These are phyloP conservation scores for Agaricus subrufescens DNA, from an alignment of 768 basidiomycete genomes.

Conservation along the genomic window DNA sequence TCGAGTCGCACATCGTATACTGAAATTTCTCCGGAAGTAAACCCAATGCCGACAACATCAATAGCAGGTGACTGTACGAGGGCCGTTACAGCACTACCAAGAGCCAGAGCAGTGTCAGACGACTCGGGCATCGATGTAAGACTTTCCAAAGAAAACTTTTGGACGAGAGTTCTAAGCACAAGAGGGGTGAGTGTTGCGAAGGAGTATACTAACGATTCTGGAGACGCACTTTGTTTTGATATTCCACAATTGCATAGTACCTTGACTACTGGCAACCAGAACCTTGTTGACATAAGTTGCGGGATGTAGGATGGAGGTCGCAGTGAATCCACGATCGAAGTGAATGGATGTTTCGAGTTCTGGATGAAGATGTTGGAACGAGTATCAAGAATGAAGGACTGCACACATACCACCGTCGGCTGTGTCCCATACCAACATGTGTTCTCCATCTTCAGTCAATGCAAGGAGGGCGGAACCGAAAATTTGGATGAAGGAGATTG, in stretches of 20 bases:
- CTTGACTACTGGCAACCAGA: constrained; percentile 76
- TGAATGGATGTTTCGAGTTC: constrained; percentile 64
- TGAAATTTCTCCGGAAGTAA: constrained; percentile 80
- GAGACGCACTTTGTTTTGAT: constrained; percentile 66
- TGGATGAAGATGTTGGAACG: constrained; percentile 20
- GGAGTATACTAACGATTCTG: neutral
- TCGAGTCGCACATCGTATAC: constrained; percentile 90
- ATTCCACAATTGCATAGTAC: constrained; percentile 91
- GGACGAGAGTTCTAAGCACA: constrained; percentile 67
- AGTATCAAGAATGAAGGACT: neutral
- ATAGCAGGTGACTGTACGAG: constrained; percentile 91
- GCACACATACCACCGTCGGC: constrained; percentile 45
- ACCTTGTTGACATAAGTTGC: constrained; percentile 97
- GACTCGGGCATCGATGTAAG: constrained; percentile 37
- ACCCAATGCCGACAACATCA: constrained; percentile 93
- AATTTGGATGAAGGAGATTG: constrained; percentile 61
- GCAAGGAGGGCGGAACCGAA: constrained; percentile 82
- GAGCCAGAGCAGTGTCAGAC: constrained; percentile 18
- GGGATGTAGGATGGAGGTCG: constrained; percentile 84
- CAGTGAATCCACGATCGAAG: constrained; percentile 82
- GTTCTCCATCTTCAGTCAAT: constrained; percentile 71
- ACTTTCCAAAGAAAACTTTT: constrained; percentile 60
- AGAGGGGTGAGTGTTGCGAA: neutral
- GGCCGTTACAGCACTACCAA: constrained; percentile 57
- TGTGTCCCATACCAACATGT: constrained; percentile 78